Evolutionary conservation across 441 rosid species (phyloP), one percentile per base, ranked within the genome.

Genomic region (Eutrema salsugineum): DNA sequence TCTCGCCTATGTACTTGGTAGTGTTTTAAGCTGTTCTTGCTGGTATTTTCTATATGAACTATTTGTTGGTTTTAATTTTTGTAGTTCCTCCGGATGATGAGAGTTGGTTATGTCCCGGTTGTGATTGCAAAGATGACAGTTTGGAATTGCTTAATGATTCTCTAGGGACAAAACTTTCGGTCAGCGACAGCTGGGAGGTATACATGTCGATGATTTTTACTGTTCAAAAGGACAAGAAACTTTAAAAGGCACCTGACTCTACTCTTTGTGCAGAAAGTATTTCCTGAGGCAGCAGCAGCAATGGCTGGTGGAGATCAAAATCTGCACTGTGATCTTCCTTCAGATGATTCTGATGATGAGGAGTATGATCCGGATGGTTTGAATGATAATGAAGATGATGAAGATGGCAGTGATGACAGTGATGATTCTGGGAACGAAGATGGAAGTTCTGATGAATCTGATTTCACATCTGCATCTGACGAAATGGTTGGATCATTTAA

Each of bases 61-160:
- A 15, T 55, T 59, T 32, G 27, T 53, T 75, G 43, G 10, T 70
- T 77, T 72, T 67, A 14, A 44, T 58, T 50, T 68, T 50, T 77
- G 36, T 81, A 96, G 99, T 96, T 85, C 99, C 99, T 67, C 97
- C 97, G 3, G 99, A 72, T 72, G 98, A 91, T 46, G 94, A 93
- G 81, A 86, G 91, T 81, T 96, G 99, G 99, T 74, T 96, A 75
- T 96, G 99, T 80, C 97, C 98, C 22, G 95, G 84, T 70, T 96
- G 99, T 66, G 93, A 88, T 73, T 96, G 99, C 87, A 96, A 90
- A 83, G 83, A 82, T 75, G 90, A 90, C 79, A 85, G 93, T 80
- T 80, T 88, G 17, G 87, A 80, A 59, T 46, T 90, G 80, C 87
- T 96, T 63, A 96, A 93, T 78, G 86, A 87, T 24, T 85, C 86